Evolutionary conservation across 2,329 filamentous ascomycete species (phyloP), one percentile per base, ranked within the genome.

Genomic region (Diaporthe nobilis): DNA sequence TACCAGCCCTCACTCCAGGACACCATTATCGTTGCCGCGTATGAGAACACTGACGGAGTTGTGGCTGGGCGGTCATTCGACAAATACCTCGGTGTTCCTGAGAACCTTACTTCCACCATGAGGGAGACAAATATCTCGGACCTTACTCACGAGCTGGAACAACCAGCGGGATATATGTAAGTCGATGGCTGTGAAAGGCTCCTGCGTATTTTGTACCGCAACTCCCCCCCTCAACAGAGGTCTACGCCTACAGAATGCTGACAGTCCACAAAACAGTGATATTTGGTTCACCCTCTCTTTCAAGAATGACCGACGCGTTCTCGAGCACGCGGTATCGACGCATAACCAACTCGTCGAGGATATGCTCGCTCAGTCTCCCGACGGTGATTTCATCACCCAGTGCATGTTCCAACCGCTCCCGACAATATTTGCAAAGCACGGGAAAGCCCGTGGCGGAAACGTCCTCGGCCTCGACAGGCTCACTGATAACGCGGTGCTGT

Each of bases 381-480:
- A 68, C 61, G 65, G 72, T 2, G 51, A 55, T 20, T 74, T 70
- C 61, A 58, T 39, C 39, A 70, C 61, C 1, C 51, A 68, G n/a
- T 74, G 61, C 51, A 74, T 74, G 61, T 74, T 70, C 39, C 72
- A 74, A 53, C 72, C 51, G 20, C 37, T 74, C 20, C 53, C 63
- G 17, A 58, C 63, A 15, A 25, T 74, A 31, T 49, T 74, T 6
- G 72, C 51, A 10, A 42, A 74, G 51, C 42, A 70, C 28, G 72
- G 61, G 8, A 37, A 17, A 1, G 61, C 34, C 1, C 53, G 37
- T 17, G 61, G 72, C 39, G 72, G 72, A 1, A 74, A 70, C 51
- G 72, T 51, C 5, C 53, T 70, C 37, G 61, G 72, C 28, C 39
- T 70, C 20, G 53, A 70, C n/a, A 57, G 39, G 22, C 31, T 67